phyloP scores from a whole-genome alignment of 2,329 filamentous ascomycete species.

The Diaporthe destruens region DNA sequence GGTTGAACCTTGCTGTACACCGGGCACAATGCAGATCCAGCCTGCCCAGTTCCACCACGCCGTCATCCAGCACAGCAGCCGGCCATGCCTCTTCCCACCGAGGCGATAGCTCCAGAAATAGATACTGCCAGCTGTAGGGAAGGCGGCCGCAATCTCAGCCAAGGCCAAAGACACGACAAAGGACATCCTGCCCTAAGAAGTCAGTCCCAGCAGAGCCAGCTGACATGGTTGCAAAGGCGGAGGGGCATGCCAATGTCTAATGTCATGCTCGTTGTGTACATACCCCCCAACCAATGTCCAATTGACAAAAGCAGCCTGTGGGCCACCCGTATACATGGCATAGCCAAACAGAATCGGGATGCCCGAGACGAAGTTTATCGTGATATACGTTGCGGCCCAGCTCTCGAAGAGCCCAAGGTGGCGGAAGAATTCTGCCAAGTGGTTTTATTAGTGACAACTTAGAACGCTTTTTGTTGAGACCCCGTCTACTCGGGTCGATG shows the following conservation, averaged over 20 bases:
- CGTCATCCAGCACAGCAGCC: conserved; percentile 55
- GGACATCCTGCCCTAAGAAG: conserved; percentile 43
- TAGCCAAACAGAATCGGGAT: conserved; percentile 55
- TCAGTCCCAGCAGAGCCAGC: background rate
- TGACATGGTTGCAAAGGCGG: no score
- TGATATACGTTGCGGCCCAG: conserved; percentile 53
- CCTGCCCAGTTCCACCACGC: conserved; percentile 57
- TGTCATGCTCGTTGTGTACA: background rate
- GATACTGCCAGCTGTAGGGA: conserved; percentile 54
- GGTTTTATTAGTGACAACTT: background rate
- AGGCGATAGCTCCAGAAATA: conserved; percentile 55
- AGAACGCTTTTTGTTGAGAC: no score
- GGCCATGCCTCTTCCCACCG: conserved; percentile 52
- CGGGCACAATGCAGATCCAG: conserved; percentile 54
- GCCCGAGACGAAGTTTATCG: conserved; percentile 53
- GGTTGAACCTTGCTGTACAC: conserved; percentile 55
- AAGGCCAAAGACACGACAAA: conserved; percentile 53
- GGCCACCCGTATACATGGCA: conserved; percentile 55
- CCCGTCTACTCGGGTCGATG: no score
- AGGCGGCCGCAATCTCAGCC: conserved; percentile 53
- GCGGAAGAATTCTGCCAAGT: conserved; percentile 49
- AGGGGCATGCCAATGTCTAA: no score
- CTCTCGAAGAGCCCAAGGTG: conserved; percentile 54
- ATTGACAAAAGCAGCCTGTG: conserved; percentile 53
- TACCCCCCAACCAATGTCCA: conserved; percentile 54